Percentiles rank a stretch among this genome's conserved stretches.
These are phyloP conservation scores for Sedum album DNA, from an alignment of 164 flowering plant genomes.

Conservation along the genomic window DNA sequence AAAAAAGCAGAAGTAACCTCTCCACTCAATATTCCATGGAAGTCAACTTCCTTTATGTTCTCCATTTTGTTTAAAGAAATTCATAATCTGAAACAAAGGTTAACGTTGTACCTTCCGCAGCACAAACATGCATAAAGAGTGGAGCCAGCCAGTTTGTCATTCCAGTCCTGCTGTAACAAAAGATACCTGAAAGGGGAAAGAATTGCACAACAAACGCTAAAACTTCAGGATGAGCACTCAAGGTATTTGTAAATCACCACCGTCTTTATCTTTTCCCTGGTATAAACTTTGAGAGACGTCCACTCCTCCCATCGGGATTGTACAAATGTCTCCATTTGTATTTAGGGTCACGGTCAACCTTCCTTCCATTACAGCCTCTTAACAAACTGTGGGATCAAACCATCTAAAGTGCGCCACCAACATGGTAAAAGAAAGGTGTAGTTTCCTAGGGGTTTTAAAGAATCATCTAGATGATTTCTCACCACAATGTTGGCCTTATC, in stretches of 20 bases:
- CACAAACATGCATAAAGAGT: neutral
- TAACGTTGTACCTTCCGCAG: neutral
- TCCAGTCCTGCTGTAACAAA: neutral
- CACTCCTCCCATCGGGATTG: constrained; percentile 85
- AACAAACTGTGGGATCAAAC: constrained; percentile 76
- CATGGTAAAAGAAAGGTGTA: constrained; percentile 8
- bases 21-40: too few relatives aligned
- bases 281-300: constrained; percentile 69
- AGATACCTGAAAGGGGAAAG: neutral
- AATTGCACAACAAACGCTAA: neutral
- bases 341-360: constrained; percentile 80
- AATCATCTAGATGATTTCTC: constrained; percentile 10
- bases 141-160: neutral
- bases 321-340: constrained; percentile 83
- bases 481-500: constrained; percentile 58
- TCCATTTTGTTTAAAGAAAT: too few relatives aligned
- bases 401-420: constrained; percentile 32
- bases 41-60: too few relatives aligned
- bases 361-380: constrained; percentile 90
- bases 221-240: neutral
- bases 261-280: constrained; percentile 62
- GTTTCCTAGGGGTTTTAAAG: neutral
- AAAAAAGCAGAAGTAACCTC: too few relatives aligned
- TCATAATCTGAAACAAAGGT: neutral
- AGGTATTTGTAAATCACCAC: constrained; percentile 46